A percentile compares a stretch with the other conserved stretches of the same genome.
phyloP scores from a whole-genome alignment of 2,329 filamentous ascomycete genomes.

The Phialophora macrospora region DNA sequence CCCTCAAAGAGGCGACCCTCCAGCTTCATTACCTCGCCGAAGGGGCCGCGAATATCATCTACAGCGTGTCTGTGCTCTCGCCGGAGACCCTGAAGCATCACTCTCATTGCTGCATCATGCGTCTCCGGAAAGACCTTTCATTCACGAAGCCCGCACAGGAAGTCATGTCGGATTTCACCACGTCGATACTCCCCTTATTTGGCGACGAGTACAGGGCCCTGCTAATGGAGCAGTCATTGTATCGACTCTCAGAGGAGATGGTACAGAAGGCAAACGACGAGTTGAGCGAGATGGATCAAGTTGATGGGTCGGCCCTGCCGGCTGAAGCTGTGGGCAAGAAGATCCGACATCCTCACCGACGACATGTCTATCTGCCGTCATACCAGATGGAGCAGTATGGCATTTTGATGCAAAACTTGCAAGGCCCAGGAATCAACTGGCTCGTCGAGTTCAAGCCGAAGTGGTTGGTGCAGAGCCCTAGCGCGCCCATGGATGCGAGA shows the following conservation, averaged over 20 bases:
- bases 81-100: slow-evolving; percentile 40
- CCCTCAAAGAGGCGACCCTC: slow-evolving; percentile 17
- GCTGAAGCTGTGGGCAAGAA: slow-evolving; percentile 5
- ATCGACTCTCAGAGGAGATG: slow-evolving; percentile 57
- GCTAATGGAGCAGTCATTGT: slow-evolving; percentile 51
- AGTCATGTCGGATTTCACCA: slow-evolving; percentile 51
- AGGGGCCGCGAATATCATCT: slow-evolving; percentile 78
- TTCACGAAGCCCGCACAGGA: slow-evolving; percentile 50
- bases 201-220: slow-evolving; percentile 44
- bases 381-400: slow-evolving; percentile 63
- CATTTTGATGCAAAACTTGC: slow-evolving; percentile 77
- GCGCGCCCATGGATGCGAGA: slow-evolving; percentile 65
- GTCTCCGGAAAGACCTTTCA: slow-evolving; percentile 63
- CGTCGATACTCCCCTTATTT: slow-evolving; percentile 63
- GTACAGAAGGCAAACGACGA: slow-evolving; percentile 53
- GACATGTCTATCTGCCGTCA: slow-evolving; percentile 57
- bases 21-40: slow-evolving; percentile 60
- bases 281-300: slow-evolving; percentile 51
- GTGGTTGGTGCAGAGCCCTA: slow-evolving; percentile 78
- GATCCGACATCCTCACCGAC: slow-evolving; percentile 56
- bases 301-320: slow-evolving; percentile 12
- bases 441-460: slow-evolving; percentile 79
- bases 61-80: slow-evolving; percentile 38
- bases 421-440: slow-evolving; percentile 44
- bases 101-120: slow-evolving; percentile 47